Evolutionary conservation across 139 green algal species (phyloP).

Genomic region (Choricystis sp.): DNA sequence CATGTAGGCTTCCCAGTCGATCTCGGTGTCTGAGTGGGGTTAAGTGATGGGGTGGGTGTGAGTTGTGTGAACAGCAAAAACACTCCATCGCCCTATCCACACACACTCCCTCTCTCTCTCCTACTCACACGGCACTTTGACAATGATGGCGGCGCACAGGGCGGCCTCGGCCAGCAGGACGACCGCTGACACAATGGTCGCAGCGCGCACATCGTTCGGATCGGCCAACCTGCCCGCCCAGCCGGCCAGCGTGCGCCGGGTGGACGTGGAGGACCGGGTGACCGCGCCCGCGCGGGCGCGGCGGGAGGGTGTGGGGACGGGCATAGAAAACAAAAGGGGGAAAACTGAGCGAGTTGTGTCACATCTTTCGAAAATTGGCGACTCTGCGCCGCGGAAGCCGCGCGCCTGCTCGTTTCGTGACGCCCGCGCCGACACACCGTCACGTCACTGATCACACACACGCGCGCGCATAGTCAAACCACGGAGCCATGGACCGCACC

Average conservation of each 20-base stretch:
- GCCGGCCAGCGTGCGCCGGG: neutral
- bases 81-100: neutral
- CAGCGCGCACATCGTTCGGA: slow-evolving; percentile 4
- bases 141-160: slow-evolving; percentile 23
- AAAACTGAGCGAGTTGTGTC: too few relatives aligned
- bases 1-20: slow-evolving; percentile 41
- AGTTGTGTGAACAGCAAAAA: neutral
- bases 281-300: too few relatives aligned
- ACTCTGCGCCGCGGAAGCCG: too few relatives aligned
- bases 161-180: slow-evolving; percentile 17
- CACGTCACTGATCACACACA: too few relatives aligned
- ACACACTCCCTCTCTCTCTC: neutral
- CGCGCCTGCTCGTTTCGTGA: too few relatives aligned
- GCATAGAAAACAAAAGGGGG: too few relatives aligned
- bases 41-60: neutral
- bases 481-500: too few relatives aligned
- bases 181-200: neutral
- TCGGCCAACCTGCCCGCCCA: slow-evolving; percentile 1
- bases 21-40: slow-evolving; percentile 30
- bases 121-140: slow-evolving; percentile 18
- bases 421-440: too few relatives aligned
- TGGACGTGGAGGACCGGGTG: too few relatives aligned
- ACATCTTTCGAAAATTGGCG: too few relatives aligned
- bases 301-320: too few relatives aligned
- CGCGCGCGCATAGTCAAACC: too few relatives aligned